A percentile compares a stretch with the other conserved stretches of the same genome.
phyloP scores from a whole-genome alignment of 2,329 filamentous ascomycete species.

The Stachybotrys echinatus region DNA sequence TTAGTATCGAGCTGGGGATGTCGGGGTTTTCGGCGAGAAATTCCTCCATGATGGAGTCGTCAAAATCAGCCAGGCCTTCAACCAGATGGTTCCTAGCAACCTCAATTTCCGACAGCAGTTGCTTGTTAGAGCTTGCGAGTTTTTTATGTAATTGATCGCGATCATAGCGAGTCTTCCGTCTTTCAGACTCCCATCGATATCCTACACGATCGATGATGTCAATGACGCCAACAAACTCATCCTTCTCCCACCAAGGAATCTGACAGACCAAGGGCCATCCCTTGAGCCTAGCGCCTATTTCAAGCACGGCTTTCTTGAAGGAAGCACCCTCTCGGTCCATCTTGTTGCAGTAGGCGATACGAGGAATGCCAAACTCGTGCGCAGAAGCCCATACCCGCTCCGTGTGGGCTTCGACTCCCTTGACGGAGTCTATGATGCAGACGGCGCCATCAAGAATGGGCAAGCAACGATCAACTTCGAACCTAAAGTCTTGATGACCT shows the following conservation, averaged over 20 bases:
- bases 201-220: conserved; percentile 75
- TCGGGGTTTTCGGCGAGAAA: conserved; percentile 77
- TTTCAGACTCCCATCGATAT: conserved; percentile 59
- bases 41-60: conserved; percentile 78
- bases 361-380: conserved; percentile 76
- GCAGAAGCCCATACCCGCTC: conserved; percentile 95
- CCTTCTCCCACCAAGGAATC: conserved; percentile 89
- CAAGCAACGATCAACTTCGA: conserved; percentile 88
- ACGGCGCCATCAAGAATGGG: conserved; percentile 84
- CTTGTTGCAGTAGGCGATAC: conserved; percentile 74
- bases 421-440: conserved; percentile 89
- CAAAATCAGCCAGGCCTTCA: conserved; percentile 81
- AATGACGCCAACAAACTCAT: conserved; percentile 75
- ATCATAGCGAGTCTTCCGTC: conserved; percentile 30
- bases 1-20: conserved; percentile 62
- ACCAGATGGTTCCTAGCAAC: conserved; percentile 72
- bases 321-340: conserved; percentile 71
- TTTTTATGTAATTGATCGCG: conserved; percentile 27
- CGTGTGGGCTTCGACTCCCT: conserved; percentile 93
- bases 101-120: conserved; percentile 62
- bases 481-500: conserved; percentile 94
- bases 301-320: conserved; percentile 79
- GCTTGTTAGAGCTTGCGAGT: conserved; percentile 37
- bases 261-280: conserved; percentile 90
- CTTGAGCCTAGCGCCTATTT: conserved; percentile 73